phyloP scores from a whole-genome alignment of 371 early-diverging fungal genomes.

The Mortierella sp. region DNA sequence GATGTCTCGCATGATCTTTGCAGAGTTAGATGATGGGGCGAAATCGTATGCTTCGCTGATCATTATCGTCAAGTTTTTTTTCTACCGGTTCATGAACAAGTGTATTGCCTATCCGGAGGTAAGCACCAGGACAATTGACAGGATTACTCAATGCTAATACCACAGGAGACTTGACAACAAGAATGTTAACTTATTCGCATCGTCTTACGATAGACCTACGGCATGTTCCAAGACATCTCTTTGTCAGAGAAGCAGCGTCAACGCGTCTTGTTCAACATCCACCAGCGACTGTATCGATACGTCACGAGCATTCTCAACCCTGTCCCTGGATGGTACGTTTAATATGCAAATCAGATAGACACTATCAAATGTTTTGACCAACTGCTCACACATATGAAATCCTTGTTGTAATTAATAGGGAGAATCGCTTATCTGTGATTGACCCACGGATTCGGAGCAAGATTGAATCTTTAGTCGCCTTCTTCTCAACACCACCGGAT shows the following conservation, averaged over 20 bases:
- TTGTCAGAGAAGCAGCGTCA: slow-evolving; percentile 58
- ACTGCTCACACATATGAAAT: background rate
- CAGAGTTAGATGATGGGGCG: slow-evolving; percentile 37
- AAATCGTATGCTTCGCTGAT: slow-evolving; percentile 57
- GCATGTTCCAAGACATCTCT: slow-evolving; percentile 59
- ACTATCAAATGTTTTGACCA: no score
- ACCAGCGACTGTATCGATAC: slow-evolving; percentile 60
- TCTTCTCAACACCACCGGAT: slow-evolving; percentile 22
- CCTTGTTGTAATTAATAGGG: slow-evolving; percentile 22
- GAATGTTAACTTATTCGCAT: background rate
- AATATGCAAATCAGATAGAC: background rate
- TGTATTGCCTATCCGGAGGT: slow-evolving; percentile 63
- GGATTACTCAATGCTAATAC: background rate
- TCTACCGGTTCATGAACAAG: slow-evolving; percentile 61
- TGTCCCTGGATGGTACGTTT: slow-evolving; percentile 55
- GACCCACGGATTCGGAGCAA: slow-evolving; percentile 44
- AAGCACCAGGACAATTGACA: background rate
- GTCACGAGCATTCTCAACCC: slow-evolving; percentile 53
- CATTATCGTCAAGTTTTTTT: slow-evolving; percentile 61
- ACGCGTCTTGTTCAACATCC: slow-evolving; percentile 54
- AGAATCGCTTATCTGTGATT: slow-evolving; percentile 28
- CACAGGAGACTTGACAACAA: background rate
- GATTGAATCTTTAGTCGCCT: slow-evolving; percentile 31
- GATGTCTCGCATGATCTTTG: slow-evolving; percentile 50
- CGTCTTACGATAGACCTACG: slow-evolving; percentile 51